phyloP scores from a whole-genome alignment of 345 rosid species.

The Dovyalis caffra region DNA sequence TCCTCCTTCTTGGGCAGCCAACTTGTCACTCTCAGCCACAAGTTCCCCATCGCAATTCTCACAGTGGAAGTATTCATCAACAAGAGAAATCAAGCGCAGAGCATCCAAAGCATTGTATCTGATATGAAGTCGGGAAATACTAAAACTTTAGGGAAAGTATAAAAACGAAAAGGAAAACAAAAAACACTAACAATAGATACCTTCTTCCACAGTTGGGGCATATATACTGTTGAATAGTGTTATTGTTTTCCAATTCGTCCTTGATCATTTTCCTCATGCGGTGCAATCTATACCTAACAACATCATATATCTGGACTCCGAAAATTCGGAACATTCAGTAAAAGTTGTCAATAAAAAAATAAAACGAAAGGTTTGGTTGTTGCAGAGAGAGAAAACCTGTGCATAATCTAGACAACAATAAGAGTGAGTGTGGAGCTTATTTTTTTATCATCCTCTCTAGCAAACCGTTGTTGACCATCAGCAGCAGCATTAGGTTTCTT shows the following conservation, averaged over 20 bases:
- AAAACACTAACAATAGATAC: slow-evolving; percentile 35
- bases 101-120: slow-evolving; percentile 95
- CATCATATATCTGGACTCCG: slow-evolving; percentile 69
- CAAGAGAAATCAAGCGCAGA: slow-evolving; percentile 54
- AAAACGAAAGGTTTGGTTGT: not conserved
- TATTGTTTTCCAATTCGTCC: slow-evolving; percentile 84
- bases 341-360: no score
- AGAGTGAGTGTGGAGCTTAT: slow-evolving; percentile 80
- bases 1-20: slow-evolving; percentile 75
- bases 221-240: slow-evolving; percentile 83
- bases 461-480: slow-evolving; percentile 34
- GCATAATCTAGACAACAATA: slow-evolving; percentile 91
- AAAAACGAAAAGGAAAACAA: not conserved
- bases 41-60: slow-evolving; percentile 89
- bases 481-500: slow-evolving; percentile 71
- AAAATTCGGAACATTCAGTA: slow-evolving; percentile 11
- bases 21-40: slow-evolving; percentile 85
- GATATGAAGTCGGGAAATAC: slow-evolving; percentile 14
- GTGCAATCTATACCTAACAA: slow-evolving; percentile 69
- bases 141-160: not conserved
- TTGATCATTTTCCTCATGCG: slow-evolving; percentile 71
- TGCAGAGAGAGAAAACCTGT: slow-evolving; percentile 46
- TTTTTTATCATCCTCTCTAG: slow-evolving; percentile 77
- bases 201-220: slow-evolving; percentile 75
- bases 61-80: slow-evolving; percentile 79